Evolutionary conservation across 1,284 basidiomycete genomes (phyloP), one percentile per base, ranked within the genome.

Genomic region (Tilletia walkeri): DNA sequence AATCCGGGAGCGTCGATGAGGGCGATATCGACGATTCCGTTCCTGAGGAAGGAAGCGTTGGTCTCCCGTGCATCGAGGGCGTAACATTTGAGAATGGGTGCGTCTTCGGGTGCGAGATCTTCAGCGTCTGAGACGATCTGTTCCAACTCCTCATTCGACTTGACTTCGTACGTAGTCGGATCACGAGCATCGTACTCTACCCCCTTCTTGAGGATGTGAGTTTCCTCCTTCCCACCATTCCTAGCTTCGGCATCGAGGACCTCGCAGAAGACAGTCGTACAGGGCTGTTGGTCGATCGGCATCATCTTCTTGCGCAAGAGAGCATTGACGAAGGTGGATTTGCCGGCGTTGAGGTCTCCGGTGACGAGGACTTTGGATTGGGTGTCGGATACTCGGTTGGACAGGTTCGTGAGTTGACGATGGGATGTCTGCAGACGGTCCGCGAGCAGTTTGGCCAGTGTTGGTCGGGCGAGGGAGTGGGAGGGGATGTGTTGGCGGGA

Each of bases 321-420:
- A 1, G 95, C 92, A 80, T 99, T 99, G 84, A 99, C 93, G 81
- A 99, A 92, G 0, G 96, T 99, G 45, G 94, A 97, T 86, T 99
- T 99, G 80, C 96, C 96, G 41, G 96, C 92, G 83, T 99, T 99
- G 72, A 99, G 88, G 84, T 99, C 96, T 76, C 96, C 96, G n/a
- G 96, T 99, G 72, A 99, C 93, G 73, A 99, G 89, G 61, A 99
- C 95, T 83, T 97, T 94, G 77, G 93, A 95, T 14, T 93, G 92
- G 2, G 90, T 94, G 84, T 98, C 95, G 82, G 92, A 88, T 24
- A 99, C 90, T 65, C 96, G 91, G 70, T 89, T 87, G 66, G 91
- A 90, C 73, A 99, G 90, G 78, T 91, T 92, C 75, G 91, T 88
- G 70, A 99, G 89, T 81, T 99, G 95, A 14, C 87, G 87, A 67